These are phyloP conservation scores for Hypoxylon sp. DNA, from an alignment of 2,329 filamentous ascomycete genomes.

Conservation along the genomic window DNA sequence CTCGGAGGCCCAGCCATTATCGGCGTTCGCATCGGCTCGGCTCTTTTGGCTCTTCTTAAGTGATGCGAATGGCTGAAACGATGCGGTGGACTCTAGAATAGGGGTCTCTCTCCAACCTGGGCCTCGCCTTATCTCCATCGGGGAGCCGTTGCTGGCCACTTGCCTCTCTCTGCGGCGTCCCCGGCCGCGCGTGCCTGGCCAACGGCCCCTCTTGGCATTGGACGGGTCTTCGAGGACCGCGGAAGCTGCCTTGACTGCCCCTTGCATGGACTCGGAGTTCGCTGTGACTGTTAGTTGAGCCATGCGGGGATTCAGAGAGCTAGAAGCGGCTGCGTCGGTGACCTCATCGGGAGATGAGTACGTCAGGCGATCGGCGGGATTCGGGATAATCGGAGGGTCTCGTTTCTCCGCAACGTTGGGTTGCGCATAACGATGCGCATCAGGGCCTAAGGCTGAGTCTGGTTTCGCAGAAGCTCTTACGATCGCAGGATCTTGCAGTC, in stretches of 20 bases:
- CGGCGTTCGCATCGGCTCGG: conserved; percentile 58
- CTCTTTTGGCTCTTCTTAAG: conserved; percentile 69
- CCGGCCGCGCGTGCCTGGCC: conserved; percentile 47
- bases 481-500: conserved; percentile 87
- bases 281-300: conserved; percentile 43
- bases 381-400: conserved; percentile 49
- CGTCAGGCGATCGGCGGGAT: conserved; percentile 48
- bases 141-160: conserved; percentile 38
- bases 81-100: conserved; percentile 71
- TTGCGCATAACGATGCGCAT: conserved; percentile 47
- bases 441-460: conserved; percentile 50
- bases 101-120: conserved; percentile 74
- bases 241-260: conserved; percentile 40
- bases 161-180: conserved; percentile 40
- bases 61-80: conserved; percentile 74
- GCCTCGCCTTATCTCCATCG: conserved; percentile 54
- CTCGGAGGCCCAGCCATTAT: conserved; percentile 95
- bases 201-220: conserved; percentile 42
- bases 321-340: conserved; percentile 43
- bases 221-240: conserved; percentile 35
- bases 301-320: conserved; percentile 25
- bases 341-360: conserved; percentile 48
- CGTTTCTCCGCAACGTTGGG: conserved; percentile 54
- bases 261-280: conserved; percentile 38
- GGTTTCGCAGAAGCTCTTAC: conserved; percentile 73